phyloP scores from a whole-genome alignment of 2,329 filamentous ascomycete species.

The Pyricularia pennisetigena region DNA sequence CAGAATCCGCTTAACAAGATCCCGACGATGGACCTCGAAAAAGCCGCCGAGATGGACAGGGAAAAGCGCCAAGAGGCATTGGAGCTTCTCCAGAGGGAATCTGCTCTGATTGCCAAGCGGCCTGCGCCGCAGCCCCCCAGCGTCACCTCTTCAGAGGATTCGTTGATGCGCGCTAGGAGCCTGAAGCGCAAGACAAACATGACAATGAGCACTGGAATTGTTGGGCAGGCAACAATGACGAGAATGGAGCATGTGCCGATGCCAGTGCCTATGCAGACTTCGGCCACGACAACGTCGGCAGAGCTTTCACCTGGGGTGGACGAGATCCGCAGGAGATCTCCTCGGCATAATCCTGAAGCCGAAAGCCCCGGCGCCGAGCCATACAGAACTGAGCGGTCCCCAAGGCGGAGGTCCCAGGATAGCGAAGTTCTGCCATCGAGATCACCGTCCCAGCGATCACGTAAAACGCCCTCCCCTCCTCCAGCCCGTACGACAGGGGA shows the following conservation, averaged over 20 bases:
- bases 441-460: not conserved
- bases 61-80: conserved; percentile 23
- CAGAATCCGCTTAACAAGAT: conserved; percentile 33
- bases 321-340: conserved; percentile 41
- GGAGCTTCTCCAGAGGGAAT: conserved; percentile 14
- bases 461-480: not conserved
- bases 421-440: not conserved
- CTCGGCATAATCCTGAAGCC: conserved; percentile 22
- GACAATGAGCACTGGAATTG: conserved; percentile 9
- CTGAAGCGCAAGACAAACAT: conserved; percentile 28
- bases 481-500: not conserved
- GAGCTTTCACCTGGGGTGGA: conserved; percentile 41
- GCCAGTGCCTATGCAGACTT: conserved; percentile 18
- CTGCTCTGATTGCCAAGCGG: conserved; percentile 22
- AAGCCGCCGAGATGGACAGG: conserved; percentile 35
- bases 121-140: conserved; percentile 25
- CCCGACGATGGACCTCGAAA: conserved; percentile 37
- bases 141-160: conserved; percentile 20
- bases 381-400: not conserved
- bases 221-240: not conserved
- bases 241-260: conserved; percentile 4
- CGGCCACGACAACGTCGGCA: conserved; percentile 32
- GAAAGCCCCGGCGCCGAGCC: not conserved
- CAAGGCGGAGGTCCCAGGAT: not conserved
- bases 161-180: conserved; percentile 21